Evolutionary conservation across 2,329 filamentous ascomycete genomes (phyloP).

Genomic region (Exophiala viscosa): DNA sequence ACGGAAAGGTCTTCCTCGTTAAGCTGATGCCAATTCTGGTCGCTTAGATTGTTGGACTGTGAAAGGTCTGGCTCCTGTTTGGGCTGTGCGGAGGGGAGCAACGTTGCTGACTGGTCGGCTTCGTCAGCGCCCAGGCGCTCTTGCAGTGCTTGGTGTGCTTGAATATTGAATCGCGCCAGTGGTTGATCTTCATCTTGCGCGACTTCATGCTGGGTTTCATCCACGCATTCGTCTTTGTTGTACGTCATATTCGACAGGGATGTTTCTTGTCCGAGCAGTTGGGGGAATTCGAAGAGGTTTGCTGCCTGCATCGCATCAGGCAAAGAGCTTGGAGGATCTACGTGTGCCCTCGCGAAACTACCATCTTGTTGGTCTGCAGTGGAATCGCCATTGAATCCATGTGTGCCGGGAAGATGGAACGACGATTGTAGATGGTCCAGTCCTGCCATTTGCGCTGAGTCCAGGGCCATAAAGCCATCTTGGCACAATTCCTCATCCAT

Average conservation of each 20-base stretch:
- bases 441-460: conserved; percentile 2
- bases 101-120: not conserved
- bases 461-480: conserved; percentile 14
- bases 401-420: conserved; percentile 7
- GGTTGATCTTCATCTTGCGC: conserved; percentile 2
- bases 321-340: not conserved
- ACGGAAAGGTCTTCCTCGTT: conserved; percentile 3
- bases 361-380: conserved; percentile 1
- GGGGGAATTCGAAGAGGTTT: conserved; percentile 14
- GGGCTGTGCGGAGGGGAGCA: not conserved
- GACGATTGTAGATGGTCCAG: conserved; percentile 8
- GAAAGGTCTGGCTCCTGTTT: not conserved
- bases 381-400: not conserved
- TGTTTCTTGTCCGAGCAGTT: not conserved
- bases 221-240: not conserved
- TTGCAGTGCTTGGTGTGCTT: conserved; percentile 23
- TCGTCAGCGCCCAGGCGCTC: conserved; percentile 18
- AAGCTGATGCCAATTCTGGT: not conserved
- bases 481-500: conserved; percentile 22
- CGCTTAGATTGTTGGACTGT: not conserved
- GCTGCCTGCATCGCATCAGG: not conserved
- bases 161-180: conserved; percentile 20
- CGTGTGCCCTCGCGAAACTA: conserved; percentile 2
- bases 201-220: not conserved
- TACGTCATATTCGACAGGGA: not conserved